Conservation (phyloP, 2,329 filamentous ascomycete genomes). For the Microcera coccophila region DNA sequence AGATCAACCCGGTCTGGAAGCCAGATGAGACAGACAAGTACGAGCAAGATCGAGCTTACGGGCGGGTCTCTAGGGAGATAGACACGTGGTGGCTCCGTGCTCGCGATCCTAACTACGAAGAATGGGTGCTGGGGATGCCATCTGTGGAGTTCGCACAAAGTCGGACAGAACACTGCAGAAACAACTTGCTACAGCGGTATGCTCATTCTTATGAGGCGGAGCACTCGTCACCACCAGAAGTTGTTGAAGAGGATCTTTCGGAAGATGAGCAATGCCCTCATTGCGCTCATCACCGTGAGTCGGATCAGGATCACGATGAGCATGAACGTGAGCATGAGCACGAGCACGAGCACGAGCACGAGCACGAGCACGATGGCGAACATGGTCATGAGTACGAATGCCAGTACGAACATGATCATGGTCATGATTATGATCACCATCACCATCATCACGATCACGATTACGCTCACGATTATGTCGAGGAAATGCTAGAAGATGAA, state of each 20-base stretch:
- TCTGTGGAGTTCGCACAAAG: conserved; percentile 57
- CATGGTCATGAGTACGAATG: conserved; percentile 14
- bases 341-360: conserved; percentile 27
- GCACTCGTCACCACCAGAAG: conserved; percentile 35
- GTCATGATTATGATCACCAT: conserved; percentile 25
- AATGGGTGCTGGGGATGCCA: conserved; percentile 57
- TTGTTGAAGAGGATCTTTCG: conserved; percentile 37
- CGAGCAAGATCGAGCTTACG: conserved; percentile 56
- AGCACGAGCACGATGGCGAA: conserved; percentile 23
- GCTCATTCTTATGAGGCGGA: conserved; percentile 43
- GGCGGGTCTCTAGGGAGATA: conserved; percentile 60
- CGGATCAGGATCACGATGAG: conserved; percentile 11
- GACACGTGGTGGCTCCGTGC: conserved; percentile 63
- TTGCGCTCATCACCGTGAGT: conserved; percentile 21
- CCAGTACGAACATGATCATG: conserved; percentile 22
- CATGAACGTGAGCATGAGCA: conserved; percentile 28
- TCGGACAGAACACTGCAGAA: conserved; percentile 55
- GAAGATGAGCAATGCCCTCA: conserved; percentile 37
- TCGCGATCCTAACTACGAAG: conserved; percentile 57
- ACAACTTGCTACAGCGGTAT: conserved; percentile 56
- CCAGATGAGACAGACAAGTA: conserved; percentile 53
- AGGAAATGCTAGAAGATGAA: conserved; percentile 54
- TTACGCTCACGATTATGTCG: conserved; percentile 42
- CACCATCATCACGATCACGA: conserved; percentile 28
- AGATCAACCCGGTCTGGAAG: conserved; percentile 48